Evolutionary conservation across 208 protist species (phyloP).

Genomic region (Zelonia costaricensis): DNA sequence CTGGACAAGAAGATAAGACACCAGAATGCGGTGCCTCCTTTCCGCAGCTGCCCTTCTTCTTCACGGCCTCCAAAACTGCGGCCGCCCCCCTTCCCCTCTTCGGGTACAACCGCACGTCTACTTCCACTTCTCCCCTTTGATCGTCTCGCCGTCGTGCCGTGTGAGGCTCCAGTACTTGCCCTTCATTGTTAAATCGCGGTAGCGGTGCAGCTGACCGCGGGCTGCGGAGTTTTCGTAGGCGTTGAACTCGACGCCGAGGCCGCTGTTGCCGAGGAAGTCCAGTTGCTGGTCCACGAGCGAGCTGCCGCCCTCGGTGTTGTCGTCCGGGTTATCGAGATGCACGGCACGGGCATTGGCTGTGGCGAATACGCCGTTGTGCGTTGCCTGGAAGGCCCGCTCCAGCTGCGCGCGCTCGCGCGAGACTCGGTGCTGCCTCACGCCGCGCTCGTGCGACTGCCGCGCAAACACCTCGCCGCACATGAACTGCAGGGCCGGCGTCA

Average conservation of each 20-base stretch:
- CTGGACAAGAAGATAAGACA: no score
- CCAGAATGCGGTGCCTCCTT: no score
- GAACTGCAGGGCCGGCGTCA: slow-evolving; percentile 62
- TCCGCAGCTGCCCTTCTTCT: no score
- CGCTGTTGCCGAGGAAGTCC: slow-evolving; percentile 53
- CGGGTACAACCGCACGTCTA: no score
- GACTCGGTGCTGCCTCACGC: slow-evolving; percentile 34
- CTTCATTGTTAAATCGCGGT: slow-evolving; percentile 88
- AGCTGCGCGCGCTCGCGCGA: slow-evolving; percentile 43
- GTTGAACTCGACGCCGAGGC: slow-evolving; percentile 56
- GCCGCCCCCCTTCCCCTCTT: no score
- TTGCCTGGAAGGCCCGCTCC: slow-evolving; percentile 61
- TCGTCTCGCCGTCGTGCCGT: slow-evolving; percentile 42
- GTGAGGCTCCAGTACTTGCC: slow-evolving; percentile 81
- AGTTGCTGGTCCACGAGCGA: slow-evolving; percentile 91
- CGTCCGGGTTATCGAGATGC: not conserved
- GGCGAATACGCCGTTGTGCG: slow-evolving; percentile 66
- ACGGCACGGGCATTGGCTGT: not conserved
- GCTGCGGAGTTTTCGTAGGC: slow-evolving; percentile 70
- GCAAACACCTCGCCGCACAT: slow-evolving; percentile 73
- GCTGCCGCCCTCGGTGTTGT: slow-evolving; percentile 1
- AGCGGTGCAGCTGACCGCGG: slow-evolving; percentile 65
- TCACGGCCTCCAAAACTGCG: no score
- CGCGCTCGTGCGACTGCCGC: slow-evolving; percentile 41
- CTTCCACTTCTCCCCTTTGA: slow-evolving; percentile 49